A percentile compares a stretch with the other conserved stretches of the same genome.
Evolutionary conservation across 345 rosid genomes (phyloP).

Genomic region (Acer campestre): DNA sequence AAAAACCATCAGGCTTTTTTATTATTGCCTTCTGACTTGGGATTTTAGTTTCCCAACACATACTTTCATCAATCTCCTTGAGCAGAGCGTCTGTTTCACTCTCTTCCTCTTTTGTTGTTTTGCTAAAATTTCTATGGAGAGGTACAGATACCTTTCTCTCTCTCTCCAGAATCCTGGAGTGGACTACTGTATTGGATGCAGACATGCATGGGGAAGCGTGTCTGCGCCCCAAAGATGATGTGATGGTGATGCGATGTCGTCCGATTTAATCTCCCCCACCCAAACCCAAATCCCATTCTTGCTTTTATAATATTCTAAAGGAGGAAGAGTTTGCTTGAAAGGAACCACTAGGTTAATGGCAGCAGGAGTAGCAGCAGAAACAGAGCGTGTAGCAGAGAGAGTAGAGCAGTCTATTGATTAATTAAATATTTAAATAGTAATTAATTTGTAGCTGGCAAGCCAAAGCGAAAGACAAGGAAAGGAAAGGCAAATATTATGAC

Average conservation of each 20-base stretch:
- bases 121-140: too few relatives aligned
- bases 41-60: constrained; percentile 83
- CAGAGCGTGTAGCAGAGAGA: not conserved
- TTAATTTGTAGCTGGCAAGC: too few relatives aligned
- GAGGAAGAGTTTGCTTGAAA: constrained; percentile 51
- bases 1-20: constrained; percentile 16
- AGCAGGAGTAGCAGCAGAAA: not conserved
- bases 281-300: too few relatives aligned
- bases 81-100: constrained; percentile 6
- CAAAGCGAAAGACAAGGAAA: not conserved
- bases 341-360: constrained; percentile 37
- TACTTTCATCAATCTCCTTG: constrained; percentile 4
- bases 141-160: not conserved
- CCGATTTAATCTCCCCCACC: not conserved
- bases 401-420: too few relatives aligned
- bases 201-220: constrained; percentile 32
- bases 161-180: constrained; percentile 18
- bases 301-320: too few relatives aligned
- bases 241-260: constrained; percentile 50
- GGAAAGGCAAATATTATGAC: constrained; percentile 19
- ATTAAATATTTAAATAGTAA: too few relatives aligned
- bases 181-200: not conserved
- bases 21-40: constrained; percentile 64
- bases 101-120: not conserved
- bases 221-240: constrained; percentile 38